phyloP scores from a whole-genome alignment of 176 grass and related monocot genomes.

The Carex parvula region DNA sequence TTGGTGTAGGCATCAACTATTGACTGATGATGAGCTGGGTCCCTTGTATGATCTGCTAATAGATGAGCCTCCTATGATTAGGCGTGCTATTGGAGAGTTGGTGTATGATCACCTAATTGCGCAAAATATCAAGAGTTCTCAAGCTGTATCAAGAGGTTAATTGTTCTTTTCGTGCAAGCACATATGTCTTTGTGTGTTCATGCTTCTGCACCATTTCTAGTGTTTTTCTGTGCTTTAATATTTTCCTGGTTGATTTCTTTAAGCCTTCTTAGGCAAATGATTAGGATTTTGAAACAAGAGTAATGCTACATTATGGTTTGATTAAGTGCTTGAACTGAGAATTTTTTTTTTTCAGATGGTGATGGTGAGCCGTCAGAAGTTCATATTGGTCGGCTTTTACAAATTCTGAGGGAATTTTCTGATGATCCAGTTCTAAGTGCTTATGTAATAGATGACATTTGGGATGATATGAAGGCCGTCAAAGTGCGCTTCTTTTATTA shows the following conservation, averaged over 20 bases:
- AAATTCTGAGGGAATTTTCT: slow-evolving; percentile 94
- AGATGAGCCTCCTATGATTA: slow-evolving; percentile 94
- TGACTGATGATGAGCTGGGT: slow-evolving; percentile 92
- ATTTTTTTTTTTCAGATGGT: slow-evolving; percentile 45
- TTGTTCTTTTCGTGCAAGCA: neutral
- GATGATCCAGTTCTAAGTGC: slow-evolving; percentile 88
- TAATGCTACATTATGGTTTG: slow-evolving; percentile 16
- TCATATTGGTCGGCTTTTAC: slow-evolving; percentile 86
- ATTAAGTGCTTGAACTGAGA: slow-evolving; percentile 12
- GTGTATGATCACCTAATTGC: slow-evolving; percentile 97
- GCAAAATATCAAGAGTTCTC: slow-evolving; percentile 87
- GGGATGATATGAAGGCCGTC: slow-evolving; percentile 99
- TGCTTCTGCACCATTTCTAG: neutral
- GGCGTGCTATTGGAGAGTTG: slow-evolving; percentile 95
- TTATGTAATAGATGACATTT: slow-evolving; percentile 99
- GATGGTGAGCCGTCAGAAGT: slow-evolving; percentile 79
- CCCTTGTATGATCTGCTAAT: slow-evolving; percentile 98
- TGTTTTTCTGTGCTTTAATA: neutral
- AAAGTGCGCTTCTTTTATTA: slow-evolving; percentile 48
- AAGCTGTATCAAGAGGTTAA: slow-evolving; percentile 55
- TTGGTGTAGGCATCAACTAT: slow-evolving; percentile 86
- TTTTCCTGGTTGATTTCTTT: neutral
- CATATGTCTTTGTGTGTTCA: neutral
- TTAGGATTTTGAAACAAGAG: neutral
- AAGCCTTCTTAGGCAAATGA: neutral